Evolutionary conservation across 73 alveolate species (phyloP).

Genomic region (Tetrahymena malaccensis): DNA sequence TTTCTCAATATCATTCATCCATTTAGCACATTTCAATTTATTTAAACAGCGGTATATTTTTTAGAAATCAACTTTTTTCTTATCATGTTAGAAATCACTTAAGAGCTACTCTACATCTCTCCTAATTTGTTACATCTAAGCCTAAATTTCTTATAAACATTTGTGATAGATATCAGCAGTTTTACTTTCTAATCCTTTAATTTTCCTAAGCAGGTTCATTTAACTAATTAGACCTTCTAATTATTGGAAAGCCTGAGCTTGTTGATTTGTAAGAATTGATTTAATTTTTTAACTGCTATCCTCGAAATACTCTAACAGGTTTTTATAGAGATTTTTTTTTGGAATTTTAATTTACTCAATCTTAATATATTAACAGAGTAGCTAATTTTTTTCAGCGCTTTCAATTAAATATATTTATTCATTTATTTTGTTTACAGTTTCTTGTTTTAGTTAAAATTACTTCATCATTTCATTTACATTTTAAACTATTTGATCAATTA

Average conservation of each 20-base stretch:
- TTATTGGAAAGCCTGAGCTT: neutral
- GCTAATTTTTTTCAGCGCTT: neutral
- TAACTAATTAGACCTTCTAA: neutral
- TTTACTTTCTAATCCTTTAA: neutral
- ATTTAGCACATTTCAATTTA: neutral
- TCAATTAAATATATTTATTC: neutral
- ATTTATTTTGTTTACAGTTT: no score
- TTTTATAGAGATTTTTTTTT: neutral
- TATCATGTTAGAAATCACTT: neutral
- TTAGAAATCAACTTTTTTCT: neutral
- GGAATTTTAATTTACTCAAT: neutral
- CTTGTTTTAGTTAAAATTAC: no score
- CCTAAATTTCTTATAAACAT: neutral
- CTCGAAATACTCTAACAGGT: neutral
- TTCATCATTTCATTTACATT: no score
- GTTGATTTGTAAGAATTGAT: neutral
- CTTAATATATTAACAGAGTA: neutral
- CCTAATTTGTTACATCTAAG: neutral
- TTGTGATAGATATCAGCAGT: neutral
- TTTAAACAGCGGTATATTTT: neutral
- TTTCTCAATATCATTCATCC: neutral
- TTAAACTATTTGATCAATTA: no score
- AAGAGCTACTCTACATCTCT: neutral
- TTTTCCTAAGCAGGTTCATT: neutral
- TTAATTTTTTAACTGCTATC: neutral